phyloP scores from a whole-genome alignment of 2,329 filamentous ascomycete genomes.

The Penicillium sp. region DNA sequence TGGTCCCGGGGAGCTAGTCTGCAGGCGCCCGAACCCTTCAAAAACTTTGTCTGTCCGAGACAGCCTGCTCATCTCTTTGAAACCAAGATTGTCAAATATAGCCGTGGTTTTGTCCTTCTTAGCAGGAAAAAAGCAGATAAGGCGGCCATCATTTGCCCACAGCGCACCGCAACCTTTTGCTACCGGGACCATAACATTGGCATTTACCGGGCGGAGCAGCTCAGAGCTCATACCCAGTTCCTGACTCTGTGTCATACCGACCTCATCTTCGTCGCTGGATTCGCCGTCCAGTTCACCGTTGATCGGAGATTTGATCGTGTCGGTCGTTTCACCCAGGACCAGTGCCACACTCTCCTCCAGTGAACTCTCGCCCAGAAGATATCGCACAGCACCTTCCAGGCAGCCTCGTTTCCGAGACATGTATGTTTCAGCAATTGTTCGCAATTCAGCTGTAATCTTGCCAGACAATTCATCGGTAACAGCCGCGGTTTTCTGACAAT shows the following conservation, averaged over 20 bases:
- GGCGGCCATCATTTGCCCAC: conserved; percentile 59
- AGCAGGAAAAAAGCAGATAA: conserved; percentile 59
- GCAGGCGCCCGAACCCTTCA: conserved; percentile 63
- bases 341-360: conserved; percentile 58
- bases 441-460: conserved; percentile 53
- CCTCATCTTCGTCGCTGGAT: conserved; percentile 79
- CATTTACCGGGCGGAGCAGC: conserved; percentile 55
- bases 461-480: conserved; percentile 54
- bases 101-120: conserved; percentile 53
- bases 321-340: conserved; percentile 59
- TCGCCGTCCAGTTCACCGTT: conserved; percentile 58
- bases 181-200: conserved; percentile 65
- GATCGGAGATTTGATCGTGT: conserved; percentile 45
- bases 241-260: conserved; percentile 44
- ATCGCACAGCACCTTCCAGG: conserved; percentile 63
- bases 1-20: conserved; percentile 52
- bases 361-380: conserved; percentile 59
- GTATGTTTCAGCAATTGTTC: conserved; percentile 57
- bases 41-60: conserved; percentile 57
- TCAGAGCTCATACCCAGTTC: conserved; percentile 53
- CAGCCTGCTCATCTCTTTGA: conserved; percentile 50
- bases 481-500: conserved; percentile 58
- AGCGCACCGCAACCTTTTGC: conserved; percentile 60
- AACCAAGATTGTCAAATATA: conserved; percentile 50
- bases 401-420: conserved; percentile 56